Evolutionary conservation across 1,139 yeast species (phyloP).

Genomic region (Zygoascus meyerae): DNA sequence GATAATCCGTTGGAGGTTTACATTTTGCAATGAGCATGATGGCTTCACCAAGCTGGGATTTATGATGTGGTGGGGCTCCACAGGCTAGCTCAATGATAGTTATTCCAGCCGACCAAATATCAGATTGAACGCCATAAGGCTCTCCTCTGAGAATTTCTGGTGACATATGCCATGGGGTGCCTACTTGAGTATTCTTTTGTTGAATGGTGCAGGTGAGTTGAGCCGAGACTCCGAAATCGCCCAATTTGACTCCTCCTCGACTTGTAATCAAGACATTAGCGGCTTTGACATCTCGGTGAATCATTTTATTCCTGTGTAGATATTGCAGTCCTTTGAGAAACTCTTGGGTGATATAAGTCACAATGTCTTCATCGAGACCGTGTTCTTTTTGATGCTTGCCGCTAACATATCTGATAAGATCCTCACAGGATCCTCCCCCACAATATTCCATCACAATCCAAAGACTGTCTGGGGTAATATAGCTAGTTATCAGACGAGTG

Average conservation of each 20-base stretch:
- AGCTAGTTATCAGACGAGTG: conserved; percentile 51
- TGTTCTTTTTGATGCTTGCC: not conserved
- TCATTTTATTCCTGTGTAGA: conserved; percentile 67
- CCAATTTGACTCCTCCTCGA: conserved; percentile 71
- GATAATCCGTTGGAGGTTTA: conserved; percentile 55
- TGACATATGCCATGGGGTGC: conserved; percentile 99
- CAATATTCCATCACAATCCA: conserved; percentile 92
- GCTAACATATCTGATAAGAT: conserved; percentile 35
- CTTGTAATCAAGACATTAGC: conserved; percentile 65
- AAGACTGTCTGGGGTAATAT: conserved; percentile 50
- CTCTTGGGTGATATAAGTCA: conserved; percentile 38
- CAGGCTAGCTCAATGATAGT: conserved; percentile 87
- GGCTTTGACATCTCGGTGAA: conserved; percentile 80
- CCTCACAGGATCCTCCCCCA: conserved; percentile 87
- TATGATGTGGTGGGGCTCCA: conserved; percentile 70
- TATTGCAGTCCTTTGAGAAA: conserved; percentile 60
- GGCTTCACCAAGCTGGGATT: conserved; percentile 66
- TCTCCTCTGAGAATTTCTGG: conserved; percentile 70
- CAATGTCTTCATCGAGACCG: conserved; percentile 16
- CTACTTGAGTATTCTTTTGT: conserved; percentile 80
- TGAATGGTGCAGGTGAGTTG: conserved; percentile 71
- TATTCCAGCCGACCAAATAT: conserved; percentile 85
- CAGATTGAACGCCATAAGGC: conserved; percentile 80
- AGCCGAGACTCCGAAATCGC: conserved; percentile 93
- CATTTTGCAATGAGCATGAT: conserved; percentile 64